Conservation (phyloP, 352 stramenopile genomes). For the Albugo candida region DNA sequence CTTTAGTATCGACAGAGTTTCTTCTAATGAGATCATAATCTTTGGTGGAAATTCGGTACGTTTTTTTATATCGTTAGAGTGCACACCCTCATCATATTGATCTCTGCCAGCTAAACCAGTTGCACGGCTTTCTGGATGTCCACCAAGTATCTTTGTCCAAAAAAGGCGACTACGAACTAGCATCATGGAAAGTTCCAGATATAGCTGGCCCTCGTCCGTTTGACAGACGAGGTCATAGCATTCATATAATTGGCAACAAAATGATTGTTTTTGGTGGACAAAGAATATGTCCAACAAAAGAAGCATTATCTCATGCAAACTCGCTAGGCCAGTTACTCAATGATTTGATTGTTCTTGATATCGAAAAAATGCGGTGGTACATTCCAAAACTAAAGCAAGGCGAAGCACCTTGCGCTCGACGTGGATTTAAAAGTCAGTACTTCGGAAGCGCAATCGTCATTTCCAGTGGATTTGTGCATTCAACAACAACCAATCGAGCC, state of each 20-base stretch:
- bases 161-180: not conserved
- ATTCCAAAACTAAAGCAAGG: constrained; percentile 12
- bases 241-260: constrained; percentile 26
- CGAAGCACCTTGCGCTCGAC: constrained; percentile 24
- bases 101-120: constrained; percentile 29
- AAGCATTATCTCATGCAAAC: constrained; percentile 5
- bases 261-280: constrained; percentile 49
- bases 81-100: not conserved
- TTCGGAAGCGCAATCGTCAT: constrained; percentile 54
- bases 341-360: constrained; percentile 26
- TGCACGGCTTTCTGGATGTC: constrained; percentile 33
- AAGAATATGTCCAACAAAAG: not conserved
- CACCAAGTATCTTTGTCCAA: constrained; percentile 6
- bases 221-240: constrained; percentile 36
- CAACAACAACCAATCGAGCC: constrained; percentile 15
- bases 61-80: not conserved
- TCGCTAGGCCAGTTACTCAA: constrained; percentile 23
- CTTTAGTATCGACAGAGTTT: constrained; percentile 11
- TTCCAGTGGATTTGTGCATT: constrained; percentile 47
- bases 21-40: constrained; percentile 22
- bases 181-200: constrained; percentile 14
- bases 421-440: constrained; percentile 64
- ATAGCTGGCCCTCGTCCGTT: constrained; percentile 20
- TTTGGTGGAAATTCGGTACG: constrained; percentile 44
- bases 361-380: constrained; percentile 15